phyloP scores from a whole-genome alignment of 495 filamentous ascomycete species.

The Astrocystis sublimbata region DNA sequence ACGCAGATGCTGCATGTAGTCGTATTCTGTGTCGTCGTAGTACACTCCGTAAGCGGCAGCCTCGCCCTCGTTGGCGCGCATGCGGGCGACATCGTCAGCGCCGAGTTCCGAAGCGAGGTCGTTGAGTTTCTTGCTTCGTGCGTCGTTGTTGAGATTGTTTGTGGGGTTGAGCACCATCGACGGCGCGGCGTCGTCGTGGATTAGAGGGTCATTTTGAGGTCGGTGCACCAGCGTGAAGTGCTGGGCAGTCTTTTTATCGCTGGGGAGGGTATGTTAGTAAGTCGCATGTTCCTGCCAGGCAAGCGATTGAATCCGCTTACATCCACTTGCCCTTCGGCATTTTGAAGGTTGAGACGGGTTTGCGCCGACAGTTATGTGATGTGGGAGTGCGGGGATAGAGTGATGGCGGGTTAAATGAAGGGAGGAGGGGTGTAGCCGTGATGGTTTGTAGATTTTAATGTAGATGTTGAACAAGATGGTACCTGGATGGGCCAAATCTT shows the following conservation, averaged over 20 bases:
- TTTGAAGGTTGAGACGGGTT: slow-evolving; percentile 27
- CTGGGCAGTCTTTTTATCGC: slow-evolving; percentile 90
- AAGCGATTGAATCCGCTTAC: slow-evolving; percentile 54
- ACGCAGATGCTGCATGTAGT: slow-evolving; percentile 99
- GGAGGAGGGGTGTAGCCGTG: too few relatives aligned
- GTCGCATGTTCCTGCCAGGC: slow-evolving; percentile 5
- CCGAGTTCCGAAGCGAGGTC: slow-evolving; percentile 82
- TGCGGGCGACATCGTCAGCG: slow-evolving; percentile 46
- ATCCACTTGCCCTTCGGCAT: slow-evolving; percentile 92
- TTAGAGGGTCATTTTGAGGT: slow-evolving; percentile 92
- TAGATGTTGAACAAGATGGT: not conserved
- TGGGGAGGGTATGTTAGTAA: slow-evolving; percentile 39
- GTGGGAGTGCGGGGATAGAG: not conserved
- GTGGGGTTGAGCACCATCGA: slow-evolving; percentile 75
- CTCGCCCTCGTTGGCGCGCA: slow-evolving; percentile 91
- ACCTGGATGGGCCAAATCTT: not conserved
- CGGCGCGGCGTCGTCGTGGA: slow-evolving; percentile 80
- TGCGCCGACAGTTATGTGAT: not conserved
- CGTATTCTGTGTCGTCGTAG: slow-evolving; percentile 84
- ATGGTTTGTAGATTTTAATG: too few relatives aligned
- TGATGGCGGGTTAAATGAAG: not conserved
- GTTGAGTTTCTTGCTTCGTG: slow-evolving; percentile 63
- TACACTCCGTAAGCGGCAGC: slow-evolving; percentile 92
- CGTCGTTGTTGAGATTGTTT: slow-evolving; percentile 46
- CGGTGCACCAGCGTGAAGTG: slow-evolving; percentile 94